Percentiles rank a stretch among this genome's conserved stretches.
phyloP scores from a whole-genome alignment of 2,329 filamentous ascomycete species.

The Cyphellophora europaea region DNA sequence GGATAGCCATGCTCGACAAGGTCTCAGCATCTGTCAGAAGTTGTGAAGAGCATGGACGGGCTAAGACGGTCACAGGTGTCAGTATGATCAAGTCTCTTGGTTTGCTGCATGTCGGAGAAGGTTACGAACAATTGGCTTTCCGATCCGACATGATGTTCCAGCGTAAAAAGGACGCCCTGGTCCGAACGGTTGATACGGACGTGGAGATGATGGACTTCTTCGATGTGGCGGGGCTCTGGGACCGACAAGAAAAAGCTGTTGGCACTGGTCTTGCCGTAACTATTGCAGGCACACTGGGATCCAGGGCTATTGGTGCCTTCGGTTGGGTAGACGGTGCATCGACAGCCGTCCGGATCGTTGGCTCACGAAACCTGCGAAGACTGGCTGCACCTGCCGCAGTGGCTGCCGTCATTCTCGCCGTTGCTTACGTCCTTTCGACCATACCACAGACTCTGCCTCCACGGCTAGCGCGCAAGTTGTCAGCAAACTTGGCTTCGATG shows the following conservation, averaged over 20 bases:
- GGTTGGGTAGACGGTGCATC: conserved; percentile 85
- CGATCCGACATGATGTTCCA: conserved; percentile 90
- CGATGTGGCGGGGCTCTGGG: conserved; percentile 71
- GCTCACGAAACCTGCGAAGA: conserved; percentile 69
- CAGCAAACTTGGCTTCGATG: conserved; percentile 65
- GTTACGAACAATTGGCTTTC: conserved; percentile 80
- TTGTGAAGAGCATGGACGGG: conserved; percentile 80
- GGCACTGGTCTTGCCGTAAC: conserved; percentile 93
- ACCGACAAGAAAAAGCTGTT: conserved; percentile 88
- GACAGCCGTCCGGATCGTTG: conserved; percentile 69
- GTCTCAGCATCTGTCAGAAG: conserved; percentile 68
- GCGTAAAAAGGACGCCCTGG: conserved; percentile 68
- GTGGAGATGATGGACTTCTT: conserved; percentile 92
- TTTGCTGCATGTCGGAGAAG: conserved; percentile 75
- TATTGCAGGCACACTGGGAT: conserved; percentile 74
- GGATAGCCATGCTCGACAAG: conserved; percentile 81
- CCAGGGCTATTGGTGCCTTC: conserved; percentile 69
- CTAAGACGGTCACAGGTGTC: conserved; percentile 69
- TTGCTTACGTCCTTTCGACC: conserved; percentile 72
- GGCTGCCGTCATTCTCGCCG: conserved; percentile 63
- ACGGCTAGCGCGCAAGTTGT: conserved; percentile 76
- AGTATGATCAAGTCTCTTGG: conserved; percentile 82
- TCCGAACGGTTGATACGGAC: conserved; percentile 75
- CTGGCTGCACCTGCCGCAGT: conserved; percentile 73
- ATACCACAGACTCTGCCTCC: conserved; percentile 84